phyloP scores from a whole-genome alignment of 164 flowering plant genomes.

The Nelumbo lutea region DNA sequence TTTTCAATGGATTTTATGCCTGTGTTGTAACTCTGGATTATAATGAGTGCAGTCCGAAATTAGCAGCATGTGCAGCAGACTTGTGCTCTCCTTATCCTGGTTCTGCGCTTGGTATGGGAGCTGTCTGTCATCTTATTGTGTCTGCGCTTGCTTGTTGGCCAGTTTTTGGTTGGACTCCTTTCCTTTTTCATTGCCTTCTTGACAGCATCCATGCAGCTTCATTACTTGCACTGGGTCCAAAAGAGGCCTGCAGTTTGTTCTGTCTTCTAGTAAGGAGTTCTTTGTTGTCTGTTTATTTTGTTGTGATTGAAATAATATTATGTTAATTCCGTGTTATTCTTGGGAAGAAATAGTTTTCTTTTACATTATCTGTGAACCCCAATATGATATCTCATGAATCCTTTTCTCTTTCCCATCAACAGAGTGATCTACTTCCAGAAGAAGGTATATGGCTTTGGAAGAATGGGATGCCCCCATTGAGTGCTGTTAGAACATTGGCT shows the following conservation, averaged over 20 bases:
- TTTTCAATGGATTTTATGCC: neutral
- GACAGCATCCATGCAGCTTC: constrained; percentile 70
- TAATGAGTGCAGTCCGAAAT: constrained; percentile 67
- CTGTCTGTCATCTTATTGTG: constrained; percentile 82
- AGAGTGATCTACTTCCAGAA: constrained; percentile 86
- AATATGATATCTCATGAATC: neutral
- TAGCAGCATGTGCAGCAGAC: constrained; percentile 88
- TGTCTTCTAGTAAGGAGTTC: constrained; percentile 58
- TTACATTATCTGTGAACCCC: neutral
- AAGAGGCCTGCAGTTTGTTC: constrained; percentile 88
- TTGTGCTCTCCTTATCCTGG: constrained; percentile 63
- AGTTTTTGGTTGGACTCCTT: constrained; percentile 84
- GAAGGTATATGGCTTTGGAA: constrained; percentile 91
- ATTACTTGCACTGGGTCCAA: constrained; percentile 77
- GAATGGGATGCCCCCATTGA: constrained; percentile 77
- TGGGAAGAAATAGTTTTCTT: too few relatives aligned
- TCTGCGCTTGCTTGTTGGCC: constrained; percentile 97
- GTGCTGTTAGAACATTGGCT: constrained; percentile 60
- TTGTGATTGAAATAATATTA: neutral
- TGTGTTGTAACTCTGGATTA: constrained; percentile 3
- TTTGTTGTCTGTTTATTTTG: neutral
- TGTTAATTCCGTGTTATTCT: too few relatives aligned
- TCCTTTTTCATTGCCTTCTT: constrained; percentile 70
- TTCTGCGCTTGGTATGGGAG: constrained; percentile 74
- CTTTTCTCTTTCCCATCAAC: constrained; percentile 5